phyloP scores from a whole-genome alignment of 2,329 filamentous ascomycete species.

The Samsoniella hepiali region DNA sequence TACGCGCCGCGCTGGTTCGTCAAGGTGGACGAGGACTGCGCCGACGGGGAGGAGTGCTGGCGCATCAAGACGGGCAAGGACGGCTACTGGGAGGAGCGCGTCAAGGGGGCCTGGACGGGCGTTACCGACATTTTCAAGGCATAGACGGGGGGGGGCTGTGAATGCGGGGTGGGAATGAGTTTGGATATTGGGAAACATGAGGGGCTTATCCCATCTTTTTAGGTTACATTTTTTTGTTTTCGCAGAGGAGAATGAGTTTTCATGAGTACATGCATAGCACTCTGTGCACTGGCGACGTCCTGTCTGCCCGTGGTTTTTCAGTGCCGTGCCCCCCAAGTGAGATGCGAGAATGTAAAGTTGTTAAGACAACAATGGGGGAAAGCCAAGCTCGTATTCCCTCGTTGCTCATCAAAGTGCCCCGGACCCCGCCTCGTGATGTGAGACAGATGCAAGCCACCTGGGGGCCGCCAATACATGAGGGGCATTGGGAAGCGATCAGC shows the following conservation, averaged over 20 bases:
- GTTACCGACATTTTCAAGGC: constrained; percentile 50
- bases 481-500: no score
- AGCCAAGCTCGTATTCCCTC: no score
- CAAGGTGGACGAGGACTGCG: constrained; percentile 57
- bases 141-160: not conserved
- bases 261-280: not conserved
- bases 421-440: no score
- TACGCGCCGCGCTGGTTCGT: constrained; percentile 84
- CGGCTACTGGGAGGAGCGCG: constrained; percentile 89
- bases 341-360: no score
- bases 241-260: not conserved
- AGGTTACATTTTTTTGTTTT: not conserved
- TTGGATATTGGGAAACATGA: not conserved
- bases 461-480: no score
- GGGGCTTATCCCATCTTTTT: not conserved
- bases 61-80: constrained; percentile 76
- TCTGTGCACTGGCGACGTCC: not conserved
- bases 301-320: no score
- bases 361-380: no score
- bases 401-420: no score
- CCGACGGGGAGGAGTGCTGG: constrained; percentile 67
- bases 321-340: no score
- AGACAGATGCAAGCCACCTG: no score
- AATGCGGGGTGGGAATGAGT: not conserved
- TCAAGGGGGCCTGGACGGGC: constrained; percentile 62